Evolutionary conservation across 768 basidiomycete genomes (phyloP).

Genomic region (Crepidotus variabilis): DNA sequence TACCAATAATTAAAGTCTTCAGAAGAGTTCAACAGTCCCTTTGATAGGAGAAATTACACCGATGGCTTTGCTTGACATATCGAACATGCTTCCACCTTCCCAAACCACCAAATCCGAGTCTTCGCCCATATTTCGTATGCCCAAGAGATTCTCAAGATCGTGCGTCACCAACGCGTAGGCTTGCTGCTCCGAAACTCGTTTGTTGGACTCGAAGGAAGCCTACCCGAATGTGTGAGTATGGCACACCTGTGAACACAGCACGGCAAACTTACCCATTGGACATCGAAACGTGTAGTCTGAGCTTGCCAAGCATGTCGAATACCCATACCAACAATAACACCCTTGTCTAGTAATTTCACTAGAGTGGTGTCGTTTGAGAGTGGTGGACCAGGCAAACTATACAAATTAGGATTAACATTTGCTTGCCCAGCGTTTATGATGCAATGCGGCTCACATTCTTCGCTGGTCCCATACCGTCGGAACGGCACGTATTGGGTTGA

Average conservation of each 20-base stretch:
- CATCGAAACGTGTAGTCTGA: slow-evolving; percentile 71
- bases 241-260: slow-evolving; percentile 1
- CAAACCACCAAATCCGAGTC: slow-evolving; percentile 56
- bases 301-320: slow-evolving; percentile 68
- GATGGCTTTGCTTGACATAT: slow-evolving; percentile 48
- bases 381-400: slow-evolving; percentile 71
- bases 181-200: slow-evolving; percentile 34
- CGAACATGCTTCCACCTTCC: slow-evolving; percentile 56
- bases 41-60: slow-evolving; percentile 54
- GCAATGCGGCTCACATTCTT: slow-evolving; percentile 45
- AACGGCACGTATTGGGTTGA: slow-evolving; percentile 59
- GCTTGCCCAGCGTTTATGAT: too few species aligned
- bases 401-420: too few species aligned
- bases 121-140: slow-evolving; percentile 34
- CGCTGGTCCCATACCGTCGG: slow-evolving; percentile 71
- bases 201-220: slow-evolving; percentile 47
- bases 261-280: slow-evolving; percentile 64
- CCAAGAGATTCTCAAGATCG: slow-evolving; percentile 38
- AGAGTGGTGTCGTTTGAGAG: slow-evolving; percentile 61
- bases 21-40: too few species aligned
- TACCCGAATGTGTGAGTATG: slow-evolving; percentile 15
- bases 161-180: slow-evolving; percentile 42
- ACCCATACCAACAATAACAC: slow-evolving; percentile 81
- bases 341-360: slow-evolving; percentile 57
- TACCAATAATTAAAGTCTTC: too few species aligned